phyloP scores from a whole-genome alignment of 2,329 filamentous ascomycete species.

The Aspergillus tamarii region DNA sequence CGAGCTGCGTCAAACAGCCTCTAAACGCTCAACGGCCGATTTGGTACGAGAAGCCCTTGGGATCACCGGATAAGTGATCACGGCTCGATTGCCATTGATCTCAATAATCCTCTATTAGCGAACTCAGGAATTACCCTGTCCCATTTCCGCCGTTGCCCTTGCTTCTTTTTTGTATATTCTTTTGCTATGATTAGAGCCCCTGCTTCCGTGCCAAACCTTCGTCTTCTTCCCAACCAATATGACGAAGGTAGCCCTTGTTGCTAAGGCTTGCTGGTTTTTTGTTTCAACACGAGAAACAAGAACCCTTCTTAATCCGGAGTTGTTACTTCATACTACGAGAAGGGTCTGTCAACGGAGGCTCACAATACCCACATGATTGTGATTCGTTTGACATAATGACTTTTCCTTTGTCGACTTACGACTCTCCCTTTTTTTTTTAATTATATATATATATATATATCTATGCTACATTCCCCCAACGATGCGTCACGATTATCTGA shows the following conservation, averaged over 20 bases:
- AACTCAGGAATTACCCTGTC: neutral
- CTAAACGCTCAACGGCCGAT: conserved; percentile 15
- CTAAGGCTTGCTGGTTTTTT: neutral
- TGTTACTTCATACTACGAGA: neutral
- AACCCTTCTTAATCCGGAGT: neutral
- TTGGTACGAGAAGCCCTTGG: conserved; percentile 14
- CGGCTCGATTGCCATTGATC: conserved; percentile 27
- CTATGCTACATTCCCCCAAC: conserved; percentile 3
- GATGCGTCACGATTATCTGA: conserved; percentile 20
- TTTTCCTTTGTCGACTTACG: neutral
- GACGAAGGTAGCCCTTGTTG: neutral
- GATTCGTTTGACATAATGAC: neutral
- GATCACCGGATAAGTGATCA: conserved; percentile 31
- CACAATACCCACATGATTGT: neutral
- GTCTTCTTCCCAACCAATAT: neutral
- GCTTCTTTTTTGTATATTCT: conserved; percentile 20
- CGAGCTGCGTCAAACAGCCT: conserved; percentile 9
- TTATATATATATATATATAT: no score
- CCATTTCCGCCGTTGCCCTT: conserved; percentile 16
- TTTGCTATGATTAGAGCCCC: conserved; percentile 7
- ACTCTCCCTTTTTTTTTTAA: conserved; percentile 10
- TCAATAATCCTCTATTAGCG: neutral
- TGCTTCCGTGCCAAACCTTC: neutral
- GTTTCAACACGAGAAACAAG: neutral
- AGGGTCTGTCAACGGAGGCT: neutral